Base-by-base conservation (phyloP, 495 filamentous ascomycete genomes). In the Podospora pseudopauciseta region DNA sequence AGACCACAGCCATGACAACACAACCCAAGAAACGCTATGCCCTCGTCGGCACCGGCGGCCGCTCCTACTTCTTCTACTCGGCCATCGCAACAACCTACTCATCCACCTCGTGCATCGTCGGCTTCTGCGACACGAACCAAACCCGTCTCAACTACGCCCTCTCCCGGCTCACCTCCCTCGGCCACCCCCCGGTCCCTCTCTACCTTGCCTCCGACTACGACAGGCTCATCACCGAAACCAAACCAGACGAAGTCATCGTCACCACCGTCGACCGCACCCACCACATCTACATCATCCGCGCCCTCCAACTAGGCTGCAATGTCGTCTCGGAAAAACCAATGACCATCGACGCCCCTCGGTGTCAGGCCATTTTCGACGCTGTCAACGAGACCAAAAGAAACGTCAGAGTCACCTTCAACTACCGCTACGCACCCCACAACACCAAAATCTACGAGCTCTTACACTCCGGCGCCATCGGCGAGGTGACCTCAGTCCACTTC, bases 261-360 rank as follows among this genome's bases (percentile, higher is more conserved):
- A 86, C 85, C 0, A 86, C 85, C 4, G 86, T 87, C 71, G 86
- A 88, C 76, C 81, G 84, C 61, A 84, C 83, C 6, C 85, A 88
- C 75, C 75, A 87, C 69, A 75, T 73, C 23, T 87, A 88, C 75
- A 86, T 86, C 67, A 74, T 83, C 28, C 80, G 80, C 18, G 83
- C 85, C 5, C 76, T 88, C 64, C 82, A 86, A 63, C 77, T 86
- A 1, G 85, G 85, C n/a, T 83, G 83, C 71, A 80, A 83, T 73
- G 85, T 86, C 4, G 76, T 87, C 56, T 86, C 82, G 18, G 85
- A 88, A 71, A 88, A 88, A 65, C 86, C 86, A 18, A 88, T 88
- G 86, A 77, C 75, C 67, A 77, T 86, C 72, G 85, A 87, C 69
- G 85, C 81, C 7, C 76, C 79, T 18, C 82, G 84, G 20, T 86